A percentile compares a stretch with the other conserved stretches of the same genome.
phyloP scores from a whole-genome alignment of 2,329 filamentous ascomycete species.

The Mycocentrospora acerina region DNA sequence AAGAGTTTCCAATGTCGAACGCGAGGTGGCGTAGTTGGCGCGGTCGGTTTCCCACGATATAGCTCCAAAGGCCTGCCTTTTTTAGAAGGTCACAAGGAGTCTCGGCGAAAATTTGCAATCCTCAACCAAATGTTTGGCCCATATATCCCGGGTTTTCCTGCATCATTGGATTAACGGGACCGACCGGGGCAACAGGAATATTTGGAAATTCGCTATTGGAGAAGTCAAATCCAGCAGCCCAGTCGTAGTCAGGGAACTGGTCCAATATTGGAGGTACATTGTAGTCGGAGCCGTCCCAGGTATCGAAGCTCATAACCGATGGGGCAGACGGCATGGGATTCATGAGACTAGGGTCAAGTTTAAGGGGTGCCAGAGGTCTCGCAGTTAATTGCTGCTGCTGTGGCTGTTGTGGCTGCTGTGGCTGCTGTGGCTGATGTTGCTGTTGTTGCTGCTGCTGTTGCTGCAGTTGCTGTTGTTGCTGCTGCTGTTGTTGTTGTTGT shows the following conservation, averaged over 20 bases:
- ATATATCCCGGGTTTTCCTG: conserved; percentile 21
- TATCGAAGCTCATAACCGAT: conserved; percentile 26
- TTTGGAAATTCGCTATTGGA: conserved; percentile 32
- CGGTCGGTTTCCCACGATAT: too few relatives aligned
- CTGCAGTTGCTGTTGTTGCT: conserved; percentile 9
- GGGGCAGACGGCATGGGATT: conserved; percentile 12
- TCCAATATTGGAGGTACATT: conserved; percentile 33
- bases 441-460: conserved; percentile 13
- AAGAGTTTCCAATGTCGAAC: too few relatives aligned
- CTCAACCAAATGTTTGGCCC: conserved; percentile 31
- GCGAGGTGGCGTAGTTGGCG: too few relatives aligned
- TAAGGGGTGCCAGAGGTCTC: conserved; percentile 1
- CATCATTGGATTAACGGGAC: conserved; percentile 17
- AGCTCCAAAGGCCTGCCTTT: too few relatives aligned
- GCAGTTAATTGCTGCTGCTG: conserved; percentile 16
- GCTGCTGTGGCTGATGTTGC: not conserved
- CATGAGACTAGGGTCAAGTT: conserved; percentile 29
- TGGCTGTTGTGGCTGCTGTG: conserved; percentile 2
- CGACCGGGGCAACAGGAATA: conserved; percentile 18
- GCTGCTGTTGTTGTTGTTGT: conserved; percentile 8
- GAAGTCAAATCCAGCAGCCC: conserved; percentile 40
- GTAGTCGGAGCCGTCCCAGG: conserved; percentile 33
- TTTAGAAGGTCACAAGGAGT: too few relatives aligned
- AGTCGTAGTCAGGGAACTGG: conserved; percentile 43
- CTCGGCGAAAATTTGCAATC: too few relatives aligned